Base-by-base conservation (phyloP, 2,329 filamentous ascomycete genomes). In the Diaporthe citri region DNA sequence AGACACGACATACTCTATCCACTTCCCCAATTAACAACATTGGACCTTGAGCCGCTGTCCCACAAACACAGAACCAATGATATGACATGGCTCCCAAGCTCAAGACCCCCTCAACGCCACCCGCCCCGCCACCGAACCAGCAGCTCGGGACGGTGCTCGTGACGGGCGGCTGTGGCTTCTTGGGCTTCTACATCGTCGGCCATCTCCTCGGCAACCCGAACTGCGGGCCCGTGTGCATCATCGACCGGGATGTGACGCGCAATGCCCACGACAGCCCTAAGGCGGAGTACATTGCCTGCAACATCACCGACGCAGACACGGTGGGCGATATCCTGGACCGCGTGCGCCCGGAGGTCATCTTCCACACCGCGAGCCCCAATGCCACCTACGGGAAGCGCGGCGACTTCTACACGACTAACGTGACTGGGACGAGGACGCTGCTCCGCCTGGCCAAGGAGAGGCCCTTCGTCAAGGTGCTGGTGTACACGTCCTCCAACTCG, bases 131-230 rank as follows among this genome's bases (percentile, higher is more conserved):
- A 31, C 56, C 56, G 13, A n/a, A 43, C n/a, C 74, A 70, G 3
- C 62, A 75, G 9, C 73, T 78, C 39, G 75, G 73, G 31, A 31
- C 59, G 7, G 77, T 78, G n/a, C 77, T 82, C 17, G 79, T 84
- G 10, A 77, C 80, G 1, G 82, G 82, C 71, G 82, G 82, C 43
- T 82, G 81, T 55, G 82, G 83, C 15, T 84, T 82, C 36, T 56
- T 84, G 0, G 82, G 83, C 2, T 82, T 79, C 48, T 78, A 82
- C 71, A 76, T 84, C 3, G 82, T 84, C 25, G 43, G 74, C 0
- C 75, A 79, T 3, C 79, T 84, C 0, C 70, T 81, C 2, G 28
- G 76, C 4, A 80, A 82, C 31, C 31, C 69, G 2, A 76, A 76
- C 12, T 72, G 57, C 34, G 77, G 75, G 4, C 20, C 76, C 0